Evolutionary conservation across 805 yeast genomes (phyloP), one percentile per base, ranked within the genome.

Genomic region (Metschnikowia orientalis): DNA sequence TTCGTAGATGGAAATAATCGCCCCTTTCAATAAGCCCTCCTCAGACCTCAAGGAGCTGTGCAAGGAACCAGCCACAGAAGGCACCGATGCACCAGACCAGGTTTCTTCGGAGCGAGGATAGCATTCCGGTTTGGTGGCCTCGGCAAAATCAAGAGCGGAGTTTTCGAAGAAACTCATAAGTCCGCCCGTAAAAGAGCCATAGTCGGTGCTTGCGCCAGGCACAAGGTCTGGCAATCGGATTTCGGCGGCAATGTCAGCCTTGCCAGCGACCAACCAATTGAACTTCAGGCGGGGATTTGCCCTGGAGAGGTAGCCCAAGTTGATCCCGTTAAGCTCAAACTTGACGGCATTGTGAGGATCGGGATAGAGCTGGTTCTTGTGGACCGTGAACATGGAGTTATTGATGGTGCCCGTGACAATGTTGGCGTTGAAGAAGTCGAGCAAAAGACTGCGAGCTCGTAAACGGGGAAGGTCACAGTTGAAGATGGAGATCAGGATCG

Each of bases 401-500:
- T 82, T 81, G 9, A 83, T 65, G 0, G 89, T 75, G 0, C 94
- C 94, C 10, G 83, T 77, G 19, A 81, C 77, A 30, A 79, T 77
- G 35, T 69, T 69, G 9, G 88, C 85, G 51, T 77, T 79, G 57
- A 83, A 71, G 34, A 83, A 68, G 53, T 84, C 92, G 35, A 78
- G 59, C 26, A 80, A 57, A 18, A 79, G 46, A 66, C 81, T 71
- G 34, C 71, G 67, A 6, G 77, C 69, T 26, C 86, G 61, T 23
- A 84, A 52, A 40, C 67, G 71, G 6, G 82, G 79, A 39, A 83
- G 51, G 32, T 79, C 82, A 52, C 87, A 68, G 45, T 77, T 79
- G 55, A 80, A 83, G 1, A 84, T 59, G 2, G 79, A 62, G 14
- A 84, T 55, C 26, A 71, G 70, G 28, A 74, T 42, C 0, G 75